Base-by-base conservation (phyloP, 768 basidiomycete genomes). In the Leucocoprinus birnbaumii region DNA sequence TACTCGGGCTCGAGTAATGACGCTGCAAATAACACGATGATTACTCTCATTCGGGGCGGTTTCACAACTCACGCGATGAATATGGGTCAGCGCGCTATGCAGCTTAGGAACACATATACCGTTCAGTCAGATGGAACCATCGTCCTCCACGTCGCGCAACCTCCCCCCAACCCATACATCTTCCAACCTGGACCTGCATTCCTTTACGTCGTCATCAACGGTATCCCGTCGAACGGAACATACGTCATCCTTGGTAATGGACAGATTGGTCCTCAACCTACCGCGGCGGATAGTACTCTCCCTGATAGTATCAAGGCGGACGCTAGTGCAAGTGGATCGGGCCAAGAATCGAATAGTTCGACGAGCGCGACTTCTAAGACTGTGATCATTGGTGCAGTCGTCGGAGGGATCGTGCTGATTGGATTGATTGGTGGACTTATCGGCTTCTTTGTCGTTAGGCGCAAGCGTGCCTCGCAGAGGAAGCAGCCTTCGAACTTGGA, bases 171-270 rank as follows among this genome's bases (percentile, higher is more conserved):
- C 69, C 75, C 94, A 10, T 88, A 91, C 66, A 61, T 98, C 63
- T 81, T 96, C 75, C 86, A 89, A 62, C 95, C 96, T 5, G 95
- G 95, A 2, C 94, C 95, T 4, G 89, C 82, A 0, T 74, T 93
- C 59, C 56, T 95, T 57, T 97, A 84, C 64, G 87, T 94, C 54
- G 87, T 84, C 38, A 80, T 98, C 58, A 79, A 87, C 58, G 94
- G 92, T 35, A 81, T 97, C 14, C 95, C 94, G 2, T 87, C 85
- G 48, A 86, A 85, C 57, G 94, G 88, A 2, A 81, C 82, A 11
- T 81, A 79, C 68, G 79, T 95, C 52, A 90, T 84, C 55, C 76
- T 94, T 22, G 95, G 95, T 5, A 85, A 75, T 53, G 94, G 95
- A 1, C 67, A 82, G 52, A 76, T 96, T 21, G 91, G 84, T 47